Base-by-base conservation (phyloP, 176 grass and related monocot species). In the Musa acuminata region DNA sequence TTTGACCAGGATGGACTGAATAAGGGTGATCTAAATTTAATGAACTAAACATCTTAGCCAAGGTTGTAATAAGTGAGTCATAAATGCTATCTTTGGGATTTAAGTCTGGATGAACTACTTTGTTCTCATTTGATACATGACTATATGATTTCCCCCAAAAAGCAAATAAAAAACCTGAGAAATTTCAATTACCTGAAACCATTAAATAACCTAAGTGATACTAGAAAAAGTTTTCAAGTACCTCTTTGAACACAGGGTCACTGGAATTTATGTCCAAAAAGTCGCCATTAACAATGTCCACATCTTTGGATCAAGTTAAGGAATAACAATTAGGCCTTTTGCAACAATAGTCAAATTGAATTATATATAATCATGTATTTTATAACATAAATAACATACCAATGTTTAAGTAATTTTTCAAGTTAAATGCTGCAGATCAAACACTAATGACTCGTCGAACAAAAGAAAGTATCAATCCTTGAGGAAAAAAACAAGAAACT, bases 221-320 rank as follows among this genome's bases (percentile, higher is more conserved):
- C 29, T 70, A 71, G 72, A 73, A 67, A 74, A 77, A 81, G 19
- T 23, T 11, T 67, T 60, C 53, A 55, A 69, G 67, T 81, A 98
- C 95, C 95, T 87, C 83, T 59, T 84, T 79, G 81, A 88, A 93
- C 55, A 75, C 73, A 0, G 82, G 84, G 80, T 91, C 86, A 0
- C 23, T 82, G n/a, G 51, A 73, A 77, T 89, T 69, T 75, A 91
- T 73, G 69, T 87, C 90, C 84, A 98, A 82, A 91, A 98, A 98
- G 70, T 93, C 90, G 43, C 90, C 88, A 78, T 80, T 78, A 29
- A 91, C 52, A 80, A 69, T 82, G 81, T 85, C 68, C 57, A 98
- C 87, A 84, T 98, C 95, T 93, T 85, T 72, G 55, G 65, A 82
- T 69, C 43, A 67, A 71, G 62, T 87, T 80, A 82, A 83, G 81